Evolutionary conservation across 305 asterid genomes (phyloP).

Genomic region (Fraxinus floribunda): DNA sequence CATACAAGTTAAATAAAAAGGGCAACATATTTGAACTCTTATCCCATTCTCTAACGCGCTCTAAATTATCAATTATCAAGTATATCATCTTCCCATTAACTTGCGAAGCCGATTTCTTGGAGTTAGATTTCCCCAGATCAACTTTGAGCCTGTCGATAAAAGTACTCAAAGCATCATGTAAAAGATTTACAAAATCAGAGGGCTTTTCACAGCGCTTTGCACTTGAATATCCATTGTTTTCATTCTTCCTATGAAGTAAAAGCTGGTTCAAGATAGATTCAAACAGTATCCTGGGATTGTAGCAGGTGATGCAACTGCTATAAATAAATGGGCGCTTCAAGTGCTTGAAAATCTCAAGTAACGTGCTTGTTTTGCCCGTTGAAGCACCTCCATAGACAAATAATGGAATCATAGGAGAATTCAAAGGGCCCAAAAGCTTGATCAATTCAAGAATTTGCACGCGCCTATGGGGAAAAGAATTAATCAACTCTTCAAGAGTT

Average conservation of each 20-base stretch:
- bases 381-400: constrained; percentile 81
- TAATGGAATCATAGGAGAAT: constrained; percentile 72
- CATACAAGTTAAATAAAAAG: constrained; percentile 65
- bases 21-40: constrained; percentile 53
- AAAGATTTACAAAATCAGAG: constrained; percentile 74
- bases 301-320: constrained; percentile 67
- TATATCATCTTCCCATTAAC: constrained; percentile 71
- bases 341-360: constrained; percentile 58
- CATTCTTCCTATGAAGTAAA: constrained; percentile 69
- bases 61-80: constrained; percentile 72
- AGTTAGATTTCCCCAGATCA: background rate
- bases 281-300: constrained; percentile 70
- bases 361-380: constrained; percentile 70
- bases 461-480: constrained; percentile 64
- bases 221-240: constrained; percentile 61
- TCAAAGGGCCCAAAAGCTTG: constrained; percentile 65
- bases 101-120: constrained; percentile 15
- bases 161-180: constrained; percentile 62
- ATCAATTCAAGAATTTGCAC: constrained; percentile 57
- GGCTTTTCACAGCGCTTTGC: constrained; percentile 80
- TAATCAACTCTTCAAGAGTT: constrained; percentile 56
- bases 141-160: constrained; percentile 47
- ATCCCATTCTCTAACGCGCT: constrained; percentile 75
- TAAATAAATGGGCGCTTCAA: constrained; percentile 74
- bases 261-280: constrained; percentile 87